Base-by-base conservation (phyloP, 805 yeast species). In the Starmerella khaoyaiensis region DNA sequence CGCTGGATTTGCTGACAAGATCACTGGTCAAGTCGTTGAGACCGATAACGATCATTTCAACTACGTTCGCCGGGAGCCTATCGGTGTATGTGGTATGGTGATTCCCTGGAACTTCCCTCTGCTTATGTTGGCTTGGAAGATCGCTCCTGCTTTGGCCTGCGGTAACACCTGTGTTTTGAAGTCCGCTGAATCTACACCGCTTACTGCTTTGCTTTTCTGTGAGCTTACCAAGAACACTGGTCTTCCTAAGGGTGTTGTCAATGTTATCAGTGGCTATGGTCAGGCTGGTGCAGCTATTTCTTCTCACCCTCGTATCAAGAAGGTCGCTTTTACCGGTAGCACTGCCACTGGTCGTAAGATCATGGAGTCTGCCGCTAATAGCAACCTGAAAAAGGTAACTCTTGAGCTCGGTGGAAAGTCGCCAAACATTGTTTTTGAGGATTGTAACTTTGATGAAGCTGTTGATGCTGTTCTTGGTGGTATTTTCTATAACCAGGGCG, bases 401-500 rank as follows among this genome's bases (percentile, higher is more conserved):
- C 68, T 86, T 56, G 97, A 86, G 65, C 74, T 83, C 50, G 97
- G 97, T 55, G 97, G 97, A 56, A 86, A 86, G 65, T 82, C 94
- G 18, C 94, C 96, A 51, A 76, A 79, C 59, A 74, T 86, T 48
- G 76, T 86, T 31, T 83, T 79, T 56, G 76, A 77, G 52, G 96
- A 86, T 55, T 90, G 93, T 33, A 74, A 86, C 59, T 54, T 86
- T 40, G 76, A 77, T 31, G 66, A 67, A 53, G 83, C 95, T 35
- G 78, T 80, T 31, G 67, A 73, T 46, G 71, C 74, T 65, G 75
- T 82, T 48, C 69, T 80, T 31, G 58, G 69, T 37, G 94, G 94
- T 59, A 79, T 84, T 53, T 80, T 79, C 70, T 81, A 71, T 69
- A 86, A 86, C 68, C 75, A 86, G 56, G 97, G 97, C 62, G 94